Percentiles rank a stretch among this genome's conserved stretches.
phyloP scores from a whole-genome alignment of 2,329 filamentous ascomycete species.

The Davidsoniella eucalypti region DNA sequence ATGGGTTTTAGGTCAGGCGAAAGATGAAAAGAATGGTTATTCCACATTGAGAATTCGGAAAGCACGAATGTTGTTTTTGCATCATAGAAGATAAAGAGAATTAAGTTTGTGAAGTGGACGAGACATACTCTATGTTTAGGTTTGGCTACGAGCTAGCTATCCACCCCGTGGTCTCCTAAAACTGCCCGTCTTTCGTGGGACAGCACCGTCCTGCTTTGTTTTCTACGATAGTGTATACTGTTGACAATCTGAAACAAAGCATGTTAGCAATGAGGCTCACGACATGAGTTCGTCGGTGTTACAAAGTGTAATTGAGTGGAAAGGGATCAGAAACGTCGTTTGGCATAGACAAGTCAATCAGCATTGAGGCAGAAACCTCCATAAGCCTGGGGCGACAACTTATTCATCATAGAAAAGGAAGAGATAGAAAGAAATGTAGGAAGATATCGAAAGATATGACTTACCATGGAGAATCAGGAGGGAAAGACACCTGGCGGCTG shows the following conservation, averaged over 20 bases:
- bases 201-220: too few species aligned
- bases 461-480: not conserved
- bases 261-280: constrained; percentile 1
- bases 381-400: constrained; percentile 35
- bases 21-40: constrained; percentile 13
- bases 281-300: not conserved
- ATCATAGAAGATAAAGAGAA: constrained; percentile 6
- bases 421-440: not conserved
- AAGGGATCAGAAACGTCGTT: constrained; percentile 20
- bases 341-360: constrained; percentile 39
- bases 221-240: not conserved
- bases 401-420: constrained; percentile 25
- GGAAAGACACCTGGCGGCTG: not conserved
- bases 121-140: constrained; percentile 2
- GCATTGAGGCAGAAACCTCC: constrained; percentile 32
- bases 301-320: not conserved
- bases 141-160: not conserved
- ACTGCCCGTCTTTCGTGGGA: too few species aligned
- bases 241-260: not conserved
- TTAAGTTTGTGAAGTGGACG: not conserved
- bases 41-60: constrained; percentile 12
- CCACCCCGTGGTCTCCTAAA: not conserved
- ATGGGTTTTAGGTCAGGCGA: constrained; percentile 10
- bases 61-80: constrained; percentile 12
- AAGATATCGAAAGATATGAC: not conserved